Evolutionary conservation across 805 yeast genomes (phyloP).

Genomic region (Lipomyces mesembrius): DNA sequence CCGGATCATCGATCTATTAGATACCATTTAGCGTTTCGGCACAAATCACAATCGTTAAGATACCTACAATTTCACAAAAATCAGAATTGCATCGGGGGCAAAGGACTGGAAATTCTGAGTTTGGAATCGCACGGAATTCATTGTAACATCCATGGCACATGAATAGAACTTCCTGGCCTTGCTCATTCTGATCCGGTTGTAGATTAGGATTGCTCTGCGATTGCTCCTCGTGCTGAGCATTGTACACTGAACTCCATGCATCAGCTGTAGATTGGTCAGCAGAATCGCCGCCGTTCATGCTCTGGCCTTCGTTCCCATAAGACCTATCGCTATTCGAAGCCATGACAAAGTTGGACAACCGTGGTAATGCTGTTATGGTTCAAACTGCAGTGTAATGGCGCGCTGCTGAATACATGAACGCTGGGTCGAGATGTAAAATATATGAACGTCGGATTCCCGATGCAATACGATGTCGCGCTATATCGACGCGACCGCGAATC

Average conservation of each 20-base stretch:
- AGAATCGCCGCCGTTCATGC: background rate
- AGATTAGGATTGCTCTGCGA: background rate
- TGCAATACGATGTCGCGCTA: background rate
- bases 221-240: background rate
- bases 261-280: background rate
- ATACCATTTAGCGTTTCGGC: background rate
- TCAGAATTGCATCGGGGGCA: slow-evolving; percentile 36
- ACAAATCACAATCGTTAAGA: background rate
- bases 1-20: slow-evolving; percentile 10
- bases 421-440: background rate
- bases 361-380: background rate
- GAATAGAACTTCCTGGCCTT: slow-evolving; percentile 2
- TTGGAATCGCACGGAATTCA: slow-evolving; percentile 18
- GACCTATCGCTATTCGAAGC: background rate
- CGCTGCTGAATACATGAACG: background rate
- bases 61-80: slow-evolving; percentile 34
- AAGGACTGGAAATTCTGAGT: slow-evolving; percentile 25
- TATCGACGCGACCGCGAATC: background rate
- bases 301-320: background rate
- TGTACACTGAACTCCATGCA: background rate
- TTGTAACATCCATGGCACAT: slow-evolving; percentile 35
- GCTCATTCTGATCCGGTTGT: background rate
- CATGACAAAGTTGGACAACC: background rate
- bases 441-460: background rate
- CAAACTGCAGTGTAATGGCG: background rate